Base-by-base conservation (phyloP, 805 yeast genomes). In the Yamadazyma sp. region DNA sequence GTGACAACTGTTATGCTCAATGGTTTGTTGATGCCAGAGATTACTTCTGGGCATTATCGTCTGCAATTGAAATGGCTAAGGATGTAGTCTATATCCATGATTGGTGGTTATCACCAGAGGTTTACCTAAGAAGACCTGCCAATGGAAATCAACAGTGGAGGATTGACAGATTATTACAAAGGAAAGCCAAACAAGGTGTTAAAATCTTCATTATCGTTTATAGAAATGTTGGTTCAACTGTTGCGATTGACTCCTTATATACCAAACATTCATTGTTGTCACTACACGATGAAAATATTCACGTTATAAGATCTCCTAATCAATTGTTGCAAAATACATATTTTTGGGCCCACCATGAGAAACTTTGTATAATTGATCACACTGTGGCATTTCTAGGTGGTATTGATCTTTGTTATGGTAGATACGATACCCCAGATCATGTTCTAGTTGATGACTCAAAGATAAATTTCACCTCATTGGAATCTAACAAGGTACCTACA, bases 311-410 rank as follows among this genome's bases (percentile, higher is more conserved):
- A 48, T 89, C 97, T 1, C 99, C 99, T 4, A 89, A 93, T 49
- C 99, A 93, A 56, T 76, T 93, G 55, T 63, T 86, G 36, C 97
- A 93, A 55, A 86, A 86, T 47, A 91, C 96, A 0, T 84, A 80
- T 51, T 94, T 93, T 56, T 93, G 98, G 98, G 98, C 99, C 0
- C 99, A 93, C 64, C 99, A 93, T 63, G 99, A 93, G 53, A 93
- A 93, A 53, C 58, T 93, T 38, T 79, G 89, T 41, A 75, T 93
- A 23, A 68, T 93, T 39, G 99, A 93, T 58, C 86, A 86, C 45
- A 81, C 89, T 0, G 73, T 88, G 29, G 94, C 94, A 2, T 93
- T 91, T 54, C 65, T 88, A 36, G 99, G 99, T 23, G 99, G 99
- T 24, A 80, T 91, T 46, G 99, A 93, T 60, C 69, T 93, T 38